A percentile compares a stretch with the other conserved stretches of the same genome.
Conservation (phyloP, 768 basidiomycete species). For the Lactarius quietus region DNA sequence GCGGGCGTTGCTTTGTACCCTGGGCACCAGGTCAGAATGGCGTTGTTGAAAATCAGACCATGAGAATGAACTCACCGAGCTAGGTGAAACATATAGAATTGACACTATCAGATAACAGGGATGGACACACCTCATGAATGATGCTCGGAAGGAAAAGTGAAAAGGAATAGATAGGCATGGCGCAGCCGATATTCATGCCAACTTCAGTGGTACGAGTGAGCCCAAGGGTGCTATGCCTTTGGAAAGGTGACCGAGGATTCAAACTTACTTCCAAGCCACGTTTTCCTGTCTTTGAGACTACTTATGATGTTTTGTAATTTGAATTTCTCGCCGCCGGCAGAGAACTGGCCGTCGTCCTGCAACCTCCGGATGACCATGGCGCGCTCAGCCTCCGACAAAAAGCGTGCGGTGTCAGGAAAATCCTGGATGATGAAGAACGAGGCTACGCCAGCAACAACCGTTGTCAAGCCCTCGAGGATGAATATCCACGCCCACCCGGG, state of each 20-base stretch:
- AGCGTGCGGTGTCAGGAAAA: conserved; percentile 78
- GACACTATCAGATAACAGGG: too few relatives aligned
- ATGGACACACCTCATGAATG: conserved; percentile 55
- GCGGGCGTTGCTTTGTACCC: conserved; percentile 69
- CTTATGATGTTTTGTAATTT: conserved; percentile 53
- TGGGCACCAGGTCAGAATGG: conserved; percentile 23
- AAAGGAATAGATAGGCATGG: conserved; percentile 73
- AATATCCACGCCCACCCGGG: conserved; percentile 72
- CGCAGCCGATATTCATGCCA: conserved; percentile 51
- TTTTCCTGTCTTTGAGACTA: conserved; percentile 70
- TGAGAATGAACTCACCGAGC: conserved; percentile 2
- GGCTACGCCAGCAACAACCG: conserved; percentile 57
- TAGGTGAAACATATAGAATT: too few relatives aligned
- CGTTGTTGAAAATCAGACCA: neutral
- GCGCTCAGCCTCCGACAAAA: conserved; percentile 68
- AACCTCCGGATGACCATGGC: conserved; percentile 62
- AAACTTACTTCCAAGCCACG: conserved; percentile 47
- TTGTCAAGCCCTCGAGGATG: conserved; percentile 67
- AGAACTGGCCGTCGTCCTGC: conserved; percentile 65
- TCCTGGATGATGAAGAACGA: conserved; percentile 81
- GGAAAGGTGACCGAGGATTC: neutral
- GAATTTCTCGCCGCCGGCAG: conserved; percentile 65
- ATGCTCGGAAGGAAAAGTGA: conserved; percentile 76
- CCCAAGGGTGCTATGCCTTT: neutral
- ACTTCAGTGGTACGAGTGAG: conserved; percentile 36